phyloP scores from a whole-genome alignment of 495 filamentous ascomycete genomes.

The Collariella sp. region DNA sequence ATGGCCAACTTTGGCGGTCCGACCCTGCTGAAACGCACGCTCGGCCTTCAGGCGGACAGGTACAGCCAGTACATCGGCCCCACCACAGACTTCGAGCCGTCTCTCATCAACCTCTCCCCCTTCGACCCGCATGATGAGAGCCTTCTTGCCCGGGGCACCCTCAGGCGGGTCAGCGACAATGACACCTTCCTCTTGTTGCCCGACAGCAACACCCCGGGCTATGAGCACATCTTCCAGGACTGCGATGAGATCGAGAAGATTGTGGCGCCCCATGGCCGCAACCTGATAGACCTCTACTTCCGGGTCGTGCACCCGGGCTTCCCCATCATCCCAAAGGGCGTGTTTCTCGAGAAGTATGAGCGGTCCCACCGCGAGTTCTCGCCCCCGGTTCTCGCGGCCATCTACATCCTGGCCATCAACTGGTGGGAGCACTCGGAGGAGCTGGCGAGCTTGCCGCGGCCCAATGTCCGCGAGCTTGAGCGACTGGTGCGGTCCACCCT shows the following conservation, averaged over 20 bases:
- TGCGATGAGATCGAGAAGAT: slow-evolving; percentile 73
- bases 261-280: slow-evolving; percentile 72
- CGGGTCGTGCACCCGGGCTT: slow-evolving; percentile 81
- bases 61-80: slow-evolving; percentile 59
- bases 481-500: slow-evolving; percentile 64
- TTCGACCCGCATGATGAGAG: slow-evolving; percentile 68
- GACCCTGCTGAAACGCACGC: slow-evolving; percentile 53
- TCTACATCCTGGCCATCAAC: slow-evolving; percentile 85
- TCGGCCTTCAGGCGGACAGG: slow-evolving; percentile 54
- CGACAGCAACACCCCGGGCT: slow-evolving; percentile 52
- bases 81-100: slow-evolving; percentile 65
- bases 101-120: slow-evolving; percentile 59
- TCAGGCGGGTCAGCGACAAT: slow-evolving; percentile 71
- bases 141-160: slow-evolving; percentile 53
- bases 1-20: slow-evolving; percentile 55
- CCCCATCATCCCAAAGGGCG: slow-evolving; percentile 78
- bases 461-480: slow-evolving; percentile 70
- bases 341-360: slow-evolving; percentile 78
- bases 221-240: slow-evolving; percentile 54
- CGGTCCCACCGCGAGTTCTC: slow-evolving; percentile 69
- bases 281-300: slow-evolving; percentile 81
- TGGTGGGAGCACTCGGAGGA: slow-evolving; percentile 74
- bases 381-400: slow-evolving; percentile 74
- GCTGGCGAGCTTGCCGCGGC: slow-evolving; percentile 54
- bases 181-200: slow-evolving; percentile 79